phyloP scores from a whole-genome alignment of 768 basidiomycete species.

The Boletales sp. region DNA sequence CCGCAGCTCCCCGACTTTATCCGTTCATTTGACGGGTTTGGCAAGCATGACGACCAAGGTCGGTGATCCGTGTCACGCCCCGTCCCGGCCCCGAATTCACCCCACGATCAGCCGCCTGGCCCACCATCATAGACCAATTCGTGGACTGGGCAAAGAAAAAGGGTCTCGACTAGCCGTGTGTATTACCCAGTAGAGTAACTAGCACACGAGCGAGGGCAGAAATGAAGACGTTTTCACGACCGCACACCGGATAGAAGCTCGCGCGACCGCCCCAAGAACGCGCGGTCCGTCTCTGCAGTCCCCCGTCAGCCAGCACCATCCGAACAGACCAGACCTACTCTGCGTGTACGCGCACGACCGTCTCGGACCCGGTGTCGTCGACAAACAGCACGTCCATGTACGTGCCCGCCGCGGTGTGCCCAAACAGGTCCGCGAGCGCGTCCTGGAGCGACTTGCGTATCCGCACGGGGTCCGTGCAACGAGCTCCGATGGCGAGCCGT shows the following conservation, averaged over 20 bases:
- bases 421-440: constrained; percentile 51
- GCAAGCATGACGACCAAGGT: constrained; percentile 78
- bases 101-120: constrained; percentile 66
- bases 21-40: constrained; percentile 70
- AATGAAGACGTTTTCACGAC: constrained; percentile 27
- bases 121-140: constrained; percentile 83
- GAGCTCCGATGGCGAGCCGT: constrained; percentile 19
- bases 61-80: no score
- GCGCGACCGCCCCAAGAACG: constrained; percentile 25
- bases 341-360: constrained; percentile 20
- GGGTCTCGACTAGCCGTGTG: neutral
- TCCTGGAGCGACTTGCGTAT: constrained; percentile 57
- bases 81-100: no score
- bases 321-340: constrained; percentile 9
- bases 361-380: constrained; percentile 19
- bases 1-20: constrained; percentile 76
- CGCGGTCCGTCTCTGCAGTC: constrained; percentile 19
- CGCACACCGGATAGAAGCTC: constrained; percentile 22
- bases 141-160: constrained; percentile 59
- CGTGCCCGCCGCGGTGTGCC: constrained; percentile 45
- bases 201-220: constrained; percentile 28
- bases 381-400: constrained; percentile 62
- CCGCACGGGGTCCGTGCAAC: constrained; percentile 38
- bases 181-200: neutral
- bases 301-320: neutral